Evolutionary conservation across 2,329 filamentous ascomycete species (phyloP), one percentile per base, ranked within the genome.

Genomic region (Colletotrichum melonis): DNA sequence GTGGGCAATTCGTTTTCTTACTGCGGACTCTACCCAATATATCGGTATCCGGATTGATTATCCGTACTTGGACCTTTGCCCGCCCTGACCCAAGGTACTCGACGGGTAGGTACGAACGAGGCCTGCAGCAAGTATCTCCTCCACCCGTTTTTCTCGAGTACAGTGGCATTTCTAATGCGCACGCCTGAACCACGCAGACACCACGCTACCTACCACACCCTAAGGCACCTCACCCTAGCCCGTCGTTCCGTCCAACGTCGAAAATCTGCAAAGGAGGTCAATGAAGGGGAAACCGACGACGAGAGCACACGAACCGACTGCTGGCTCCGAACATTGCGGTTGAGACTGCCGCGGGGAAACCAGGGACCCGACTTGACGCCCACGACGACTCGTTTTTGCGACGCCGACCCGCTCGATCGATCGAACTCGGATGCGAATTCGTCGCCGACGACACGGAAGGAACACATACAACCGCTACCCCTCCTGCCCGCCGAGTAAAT

Each of bases 401-500:
- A 72, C 74, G 38, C 42, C 68, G 63, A 67, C 64, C 55, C 64
- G 49, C 68, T 60, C 62, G 46, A 65, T 63, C 67, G 64, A 74
- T 62, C 63, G 67, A 72, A 70, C 67, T 56, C 72, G 69, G 62
- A 75, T 75, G 74, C 74, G 72, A 74, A 66, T 35, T n/a, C 63
- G 32, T 56, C 64, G 42, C 64, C 64, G 72, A 75, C 67, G 59
- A 73, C 60, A 35, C 66, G 49, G 49, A 24, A 49, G 67, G 46
- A 55, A 52, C 38, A 42, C 16, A 42, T 6, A 19, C 6, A 42
- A 16, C 52, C 59, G n/a, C 7, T 65, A 56, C 69, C 64, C 55
- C 64, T 63, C 58, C 22, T 56, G 11, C 49, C n/a, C 66, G 19
- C 59, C 69, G 57, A 72, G 62, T 72, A 55, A 73, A 86, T 86